Evolutionary conservation across 192 early-diverging fungal species (phyloP), one percentile per base, ranked within the genome.

Genomic region (Chytriomyces hyalinus): DNA sequence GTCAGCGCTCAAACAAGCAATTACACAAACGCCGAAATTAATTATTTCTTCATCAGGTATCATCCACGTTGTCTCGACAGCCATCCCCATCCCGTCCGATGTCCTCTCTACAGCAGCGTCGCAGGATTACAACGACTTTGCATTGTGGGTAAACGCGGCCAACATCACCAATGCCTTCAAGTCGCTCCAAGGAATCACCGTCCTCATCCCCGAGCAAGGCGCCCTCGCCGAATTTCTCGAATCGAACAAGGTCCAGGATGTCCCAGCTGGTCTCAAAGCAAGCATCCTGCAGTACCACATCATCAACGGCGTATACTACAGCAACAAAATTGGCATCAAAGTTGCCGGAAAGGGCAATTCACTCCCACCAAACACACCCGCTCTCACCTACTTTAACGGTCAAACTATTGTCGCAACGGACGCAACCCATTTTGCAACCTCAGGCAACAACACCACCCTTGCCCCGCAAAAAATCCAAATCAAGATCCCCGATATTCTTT

Each of bases 161-260:
- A 20, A n/a, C n/a, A 5, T 61, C 49, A 51, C 70, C 28, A 11
- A 13, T 17, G 10, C 53, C 22, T 26, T 72, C 51, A 20, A 45
- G 13, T 60, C 70, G 13, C 70, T 72, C 5, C 70, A 72, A n/a
- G 53, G 47, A 24, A 60, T 72, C 51, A 72, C 70, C 6, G 28
- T 72, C 28, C 47, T 72, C 44, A 28, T 72, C 49, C 70, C 70
- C 11, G 11, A 45, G 9, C n/a, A 72, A 22, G 70, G 48, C n/a
- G 70, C 50, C 9, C 8, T 48, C 53, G 48, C 20, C 9, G 11
- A 48, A 10, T 72, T 72, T 43, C 13, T 48, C 9, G 15, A 8
- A n/a, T n/a, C 67, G 2, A 46, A 48, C 17, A 13, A 15, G 17
- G 67, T 45, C 47, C 17, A 17, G 2, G 67, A 47, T 1, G 46